Evolutionary conservation across 192 early-diverging fungal genomes (phyloP), one percentile per base, ranked within the genome.

Genomic region (Funneliformis mosseae): DNA sequence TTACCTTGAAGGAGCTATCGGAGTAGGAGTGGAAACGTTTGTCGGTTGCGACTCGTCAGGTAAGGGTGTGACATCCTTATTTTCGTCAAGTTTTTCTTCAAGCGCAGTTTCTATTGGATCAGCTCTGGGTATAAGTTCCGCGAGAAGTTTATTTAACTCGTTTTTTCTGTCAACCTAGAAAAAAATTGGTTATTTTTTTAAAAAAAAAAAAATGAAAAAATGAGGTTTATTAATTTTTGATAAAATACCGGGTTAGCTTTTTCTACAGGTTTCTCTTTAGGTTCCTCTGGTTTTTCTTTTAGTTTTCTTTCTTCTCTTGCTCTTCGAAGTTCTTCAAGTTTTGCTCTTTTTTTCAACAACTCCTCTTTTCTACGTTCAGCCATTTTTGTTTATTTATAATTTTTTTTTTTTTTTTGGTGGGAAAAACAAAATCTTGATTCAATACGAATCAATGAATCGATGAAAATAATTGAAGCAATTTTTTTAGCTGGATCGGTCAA

Each of bases 291-390:
- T 72, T 75, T 38, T 79, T 64, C 59, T 77, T 79, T 41, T 39
- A 16, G 16, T 18, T 83, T 89, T 48, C 97, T 90, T 77, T 96
- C 95, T 80, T 94, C 94, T 77, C 95, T 88, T 48, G 91, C 91
- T 28, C 92, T 88, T 73, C 94, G 87, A 67, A 99, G 90, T 80
- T 98, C 95, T 4, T 94, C 95, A 46, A 99, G 88, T 90, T 96
- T 97, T 75, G 91, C 90, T 67, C 93, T 88, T 87, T 99, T 99
- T 84, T 92, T 94, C 82, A 95, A 94, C 59, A 99, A 86, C 87
- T 97, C 95, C 77, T 91, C 90, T 64, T 89, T 91, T 80, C 92
- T 88, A 76, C 86, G 84, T 81, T 93, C 92, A 48, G 71, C 23
- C 68, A 70, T 70, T 42, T 70, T 55, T 55, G 16, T 21, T 55